Base-by-base conservation (phyloP, 1,284 basidiomycete species). In the Apiotrichum akiyoshidainum region DNA sequence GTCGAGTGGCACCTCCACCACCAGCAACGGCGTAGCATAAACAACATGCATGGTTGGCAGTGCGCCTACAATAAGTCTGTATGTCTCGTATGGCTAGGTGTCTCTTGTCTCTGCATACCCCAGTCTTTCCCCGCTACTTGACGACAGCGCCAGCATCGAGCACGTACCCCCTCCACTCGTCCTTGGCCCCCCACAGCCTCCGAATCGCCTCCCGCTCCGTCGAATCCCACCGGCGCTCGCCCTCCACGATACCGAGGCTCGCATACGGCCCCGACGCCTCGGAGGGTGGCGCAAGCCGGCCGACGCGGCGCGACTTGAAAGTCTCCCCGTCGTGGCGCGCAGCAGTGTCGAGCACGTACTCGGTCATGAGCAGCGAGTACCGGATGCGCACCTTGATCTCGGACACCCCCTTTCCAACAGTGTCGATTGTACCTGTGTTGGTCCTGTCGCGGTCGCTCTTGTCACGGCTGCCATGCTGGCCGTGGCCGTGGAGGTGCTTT, bases 181-280 rank as follows among this genome's bases (percentile, higher is more conserved):
- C 37, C 17, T 61, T 59, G 16, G 65, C 46, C 0, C 17, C 31
- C 62, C 60, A 64, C 19, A 72, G 47, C 19, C 70, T 60, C 26
- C 59, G 54, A 26, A 71, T 16, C 0, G 52, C 70, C 40, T 71
- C 71, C 26, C 39, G 39, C 59, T 73, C 70, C n/a, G 45, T 60
- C 6, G 52, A 51, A 9, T 12, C 39, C 71, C 71, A 73, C 19
- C 46, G 52, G 31, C 33, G 21, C 31, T 31, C 37, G 16, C 16
- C 44, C 37, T 17, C 31, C 2, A 10, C 31, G 16, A 60, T 33
- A 1, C 55, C 59, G 16, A 57, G 52, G n/a, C 52, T 16, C 17
- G 47, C n/a, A 21, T 48, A 48, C 6, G 7, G 12, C 7, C 37
- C 48, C 21, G 10, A 8, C 7, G 22, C 37, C 4, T 11, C 22